Percentiles rank a stretch among this genome's conserved stretches.
phyloP scores from a whole-genome alignment of 768 basidiomycete genomes.

The Termitomyces sp. region DNA sequence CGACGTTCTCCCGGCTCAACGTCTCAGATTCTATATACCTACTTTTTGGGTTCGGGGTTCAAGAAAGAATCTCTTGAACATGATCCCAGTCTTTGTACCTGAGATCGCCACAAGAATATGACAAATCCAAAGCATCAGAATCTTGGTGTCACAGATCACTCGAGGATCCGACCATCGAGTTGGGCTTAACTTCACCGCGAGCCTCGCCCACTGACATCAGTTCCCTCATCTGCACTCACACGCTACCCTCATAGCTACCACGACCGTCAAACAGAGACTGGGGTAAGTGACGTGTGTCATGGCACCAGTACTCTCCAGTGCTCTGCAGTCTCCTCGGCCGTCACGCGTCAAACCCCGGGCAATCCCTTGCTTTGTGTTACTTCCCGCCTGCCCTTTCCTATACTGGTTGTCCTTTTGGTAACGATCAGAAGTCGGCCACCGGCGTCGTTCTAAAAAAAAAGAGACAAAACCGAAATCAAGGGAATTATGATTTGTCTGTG shows the following conservation, averaged over 20 bases:
- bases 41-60: neutral
- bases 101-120: neutral
- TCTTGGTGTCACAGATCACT: neutral
- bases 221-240: neutral
- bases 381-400: neutral
- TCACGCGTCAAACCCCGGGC: neutral
- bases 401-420: neutral
- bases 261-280: too few relatives aligned
- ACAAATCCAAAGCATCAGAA: neutral
- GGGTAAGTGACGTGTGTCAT: neutral
- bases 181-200: neutral
- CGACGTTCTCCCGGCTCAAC: conserved; percentile 5
- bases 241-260: neutral
- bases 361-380: neutral
- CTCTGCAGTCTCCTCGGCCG: neutral
- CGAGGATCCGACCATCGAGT: neutral
- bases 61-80: neutral
- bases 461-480: neutral
- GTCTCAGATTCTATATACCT: neutral
- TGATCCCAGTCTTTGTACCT: neutral
- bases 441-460: neutral
- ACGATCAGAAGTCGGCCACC: neutral
- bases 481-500: too few relatives aligned
- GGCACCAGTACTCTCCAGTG: neutral
- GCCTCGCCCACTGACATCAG: neutral